phyloP scores from a whole-genome alignment of 225 moss, liverwort and hornwort genomes.

The Pleurozium schreberi region DNA sequence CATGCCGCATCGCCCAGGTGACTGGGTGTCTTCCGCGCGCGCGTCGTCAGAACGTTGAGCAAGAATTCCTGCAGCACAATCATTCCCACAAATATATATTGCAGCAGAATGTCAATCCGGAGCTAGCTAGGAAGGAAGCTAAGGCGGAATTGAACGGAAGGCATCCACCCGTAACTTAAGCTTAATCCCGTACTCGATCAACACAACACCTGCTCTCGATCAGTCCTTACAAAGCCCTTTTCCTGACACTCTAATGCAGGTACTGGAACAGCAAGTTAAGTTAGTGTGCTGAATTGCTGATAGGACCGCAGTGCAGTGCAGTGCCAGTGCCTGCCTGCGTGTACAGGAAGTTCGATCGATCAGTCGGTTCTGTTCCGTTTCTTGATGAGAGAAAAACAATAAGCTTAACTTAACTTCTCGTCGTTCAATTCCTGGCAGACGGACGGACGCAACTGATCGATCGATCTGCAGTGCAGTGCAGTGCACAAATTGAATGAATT shows the following conservation, averaged over 20 bases:
- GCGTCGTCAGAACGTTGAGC: neutral
- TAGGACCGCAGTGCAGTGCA: neutral
- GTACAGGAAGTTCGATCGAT: neutral
- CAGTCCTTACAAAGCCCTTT: neutral
- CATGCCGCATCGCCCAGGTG: neutral
- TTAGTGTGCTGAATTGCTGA: neutral
- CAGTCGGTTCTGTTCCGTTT: neutral
- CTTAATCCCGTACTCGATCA: too few species aligned
- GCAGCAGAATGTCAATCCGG: neutral
- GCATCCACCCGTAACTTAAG: neutral
- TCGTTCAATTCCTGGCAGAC: neutral
- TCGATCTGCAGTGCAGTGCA: neutral
- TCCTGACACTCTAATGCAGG: neutral
- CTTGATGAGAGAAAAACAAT: neutral
- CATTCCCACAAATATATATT: neutral
- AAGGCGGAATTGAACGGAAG: too few species aligned
- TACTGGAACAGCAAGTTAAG: too few species aligned
- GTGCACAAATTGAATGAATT: too few species aligned
- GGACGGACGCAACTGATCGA: neutral
- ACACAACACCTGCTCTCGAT: neutral
- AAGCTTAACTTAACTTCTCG: neutral
- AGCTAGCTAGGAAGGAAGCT: too few species aligned
- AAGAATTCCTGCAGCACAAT: neutral
- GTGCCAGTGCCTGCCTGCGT: neutral
- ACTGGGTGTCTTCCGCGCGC: neutral